These are phyloP conservation scores for Paecilomyces sp. DNA, from an alignment of 2,329 filamentous ascomycete genomes.

Conservation along the genomic window DNA sequence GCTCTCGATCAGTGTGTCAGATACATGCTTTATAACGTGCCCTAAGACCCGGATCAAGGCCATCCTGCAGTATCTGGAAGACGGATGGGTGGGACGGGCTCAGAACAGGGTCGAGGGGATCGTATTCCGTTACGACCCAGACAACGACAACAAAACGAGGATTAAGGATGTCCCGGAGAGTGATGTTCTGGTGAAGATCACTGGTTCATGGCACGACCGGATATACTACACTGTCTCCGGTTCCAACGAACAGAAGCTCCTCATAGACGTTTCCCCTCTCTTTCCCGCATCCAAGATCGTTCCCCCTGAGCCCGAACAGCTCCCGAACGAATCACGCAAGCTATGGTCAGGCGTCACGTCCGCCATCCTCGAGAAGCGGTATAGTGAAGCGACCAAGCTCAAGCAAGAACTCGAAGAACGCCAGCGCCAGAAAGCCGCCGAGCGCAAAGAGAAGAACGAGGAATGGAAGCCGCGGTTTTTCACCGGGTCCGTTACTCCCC, in stretches of 20 bases:
- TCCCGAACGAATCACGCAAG: constrained; percentile 80
- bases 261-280: constrained; percentile 85
- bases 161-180: constrained; percentile 82
- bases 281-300: constrained; percentile 69
- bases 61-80: constrained; percentile 87
- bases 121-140: constrained; percentile 81
- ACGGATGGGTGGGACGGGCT: constrained; percentile 85
- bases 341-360: constrained; percentile 86
- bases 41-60: constrained; percentile 85
- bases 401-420: constrained; percentile 90
- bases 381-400: constrained; percentile 69
- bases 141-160: constrained; percentile 70
- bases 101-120: constrained; percentile 90
- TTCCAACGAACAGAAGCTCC: constrained; percentile 52
- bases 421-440: constrained; percentile 76
- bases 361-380: constrained; percentile 78
- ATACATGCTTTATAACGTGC: constrained; percentile 82
- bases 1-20: constrained; percentile 84
- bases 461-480: constrained; percentile 89
- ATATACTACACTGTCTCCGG: constrained; percentile 52
- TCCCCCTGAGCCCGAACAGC: constrained; percentile 69
- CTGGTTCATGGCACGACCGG: constrained; percentile 76
- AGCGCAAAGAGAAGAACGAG: constrained; percentile 62
- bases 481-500: constrained; percentile 51
- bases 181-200: constrained; percentile 74